phyloP scores from a whole-genome alignment of 2,329 filamentous ascomycete genomes.

The Stemphylium vesicarium region DNA sequence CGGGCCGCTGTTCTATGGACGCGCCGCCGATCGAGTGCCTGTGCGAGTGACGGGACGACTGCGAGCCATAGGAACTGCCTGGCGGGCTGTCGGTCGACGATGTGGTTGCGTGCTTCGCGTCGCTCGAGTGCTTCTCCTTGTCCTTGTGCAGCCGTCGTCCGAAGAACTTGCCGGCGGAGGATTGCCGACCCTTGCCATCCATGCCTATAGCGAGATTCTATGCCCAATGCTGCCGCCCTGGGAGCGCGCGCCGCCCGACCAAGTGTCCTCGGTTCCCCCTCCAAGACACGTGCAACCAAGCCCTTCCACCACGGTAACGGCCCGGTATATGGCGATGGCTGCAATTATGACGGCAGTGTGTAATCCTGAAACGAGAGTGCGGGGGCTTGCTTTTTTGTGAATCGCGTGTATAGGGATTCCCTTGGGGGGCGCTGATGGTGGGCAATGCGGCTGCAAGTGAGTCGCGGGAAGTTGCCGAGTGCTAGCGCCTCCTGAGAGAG shows the following conservation, averaged over 20 bases:
- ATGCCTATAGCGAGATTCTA: constrained; percentile 38
- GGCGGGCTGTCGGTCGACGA: constrained; percentile 66
- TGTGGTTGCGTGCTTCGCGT: constrained; percentile 57
- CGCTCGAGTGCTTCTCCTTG: constrained; percentile 52
- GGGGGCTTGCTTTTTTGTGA: constrained; percentile 6
- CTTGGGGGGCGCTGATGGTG: constrained; percentile 14
- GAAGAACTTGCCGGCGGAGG: constrained; percentile 84
- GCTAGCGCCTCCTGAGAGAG: constrained; percentile 10
- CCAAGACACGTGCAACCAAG: neutral
- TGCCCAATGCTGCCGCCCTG: constrained; percentile 17
- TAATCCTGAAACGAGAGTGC: constrained; percentile 20
- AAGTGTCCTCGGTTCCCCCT: constrained; percentile 11
- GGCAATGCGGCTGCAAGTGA: constrained; percentile 21
- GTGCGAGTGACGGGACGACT: constrained; percentile 73
- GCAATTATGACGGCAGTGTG: neutral
- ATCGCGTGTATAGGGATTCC: neutral
- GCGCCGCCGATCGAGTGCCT: constrained; percentile 51
- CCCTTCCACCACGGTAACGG: neutral
- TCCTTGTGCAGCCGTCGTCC: constrained; percentile 79
- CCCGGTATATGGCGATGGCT: neutral
- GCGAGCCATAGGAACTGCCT: constrained; percentile 67
- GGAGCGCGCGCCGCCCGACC: constrained; percentile 17
- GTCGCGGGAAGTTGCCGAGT: constrained; percentile 28
- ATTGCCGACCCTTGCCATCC: constrained; percentile 81
- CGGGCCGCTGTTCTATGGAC: constrained; percentile 69